These are phyloP conservation scores for Orbilia blumenaviensis DNA, from an alignment of 2,329 filamentous ascomycete species.

Conservation along the genomic window DNA sequence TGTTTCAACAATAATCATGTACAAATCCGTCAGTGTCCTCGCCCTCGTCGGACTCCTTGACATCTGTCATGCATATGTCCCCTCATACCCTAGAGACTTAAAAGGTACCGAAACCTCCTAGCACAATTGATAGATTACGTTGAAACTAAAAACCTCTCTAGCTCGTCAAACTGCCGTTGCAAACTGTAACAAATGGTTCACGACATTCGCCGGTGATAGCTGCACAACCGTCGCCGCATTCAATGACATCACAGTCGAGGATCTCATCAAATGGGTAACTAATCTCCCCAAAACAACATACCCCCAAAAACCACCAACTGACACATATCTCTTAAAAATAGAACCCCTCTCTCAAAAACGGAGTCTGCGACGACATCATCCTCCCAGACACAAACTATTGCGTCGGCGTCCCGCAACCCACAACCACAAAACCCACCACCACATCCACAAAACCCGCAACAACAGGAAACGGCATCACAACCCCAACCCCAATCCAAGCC, in stretches of 20 bases:
- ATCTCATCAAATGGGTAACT: constrained; percentile 16
- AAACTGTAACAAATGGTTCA: constrained; percentile 19
- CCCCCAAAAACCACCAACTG: not conserved
- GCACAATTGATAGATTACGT: not conserved
- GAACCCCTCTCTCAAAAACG: constrained; percentile 23
- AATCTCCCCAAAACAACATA: not conserved
- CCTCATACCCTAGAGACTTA: not conserved
- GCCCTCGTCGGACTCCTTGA: constrained; percentile 4
- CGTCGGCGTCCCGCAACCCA: not conserved
- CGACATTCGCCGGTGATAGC: constrained; percentile 8
- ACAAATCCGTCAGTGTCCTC: not conserved
- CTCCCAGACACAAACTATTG: constrained; percentile 12
- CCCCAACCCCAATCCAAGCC: constrained; percentile 5
- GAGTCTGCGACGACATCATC: constrained; percentile 10
- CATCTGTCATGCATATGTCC: constrained; percentile 9
- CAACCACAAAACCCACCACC: constrained; percentile 2
- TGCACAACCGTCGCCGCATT: not conserved
- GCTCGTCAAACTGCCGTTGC: constrained; percentile 10
- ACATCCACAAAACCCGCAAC: not conserved
- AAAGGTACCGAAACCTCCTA: constrained; percentile 6
- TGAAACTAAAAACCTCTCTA: not conserved
- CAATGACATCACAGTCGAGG: constrained; percentile 13
- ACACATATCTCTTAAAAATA: not conserved
- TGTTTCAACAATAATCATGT: not conserved
- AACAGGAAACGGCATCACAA: not conserved